These are phyloP conservation scores for Fragaria vesca DNA, from an alignment of 306 rosid genomes.

Conservation along the genomic window DNA sequence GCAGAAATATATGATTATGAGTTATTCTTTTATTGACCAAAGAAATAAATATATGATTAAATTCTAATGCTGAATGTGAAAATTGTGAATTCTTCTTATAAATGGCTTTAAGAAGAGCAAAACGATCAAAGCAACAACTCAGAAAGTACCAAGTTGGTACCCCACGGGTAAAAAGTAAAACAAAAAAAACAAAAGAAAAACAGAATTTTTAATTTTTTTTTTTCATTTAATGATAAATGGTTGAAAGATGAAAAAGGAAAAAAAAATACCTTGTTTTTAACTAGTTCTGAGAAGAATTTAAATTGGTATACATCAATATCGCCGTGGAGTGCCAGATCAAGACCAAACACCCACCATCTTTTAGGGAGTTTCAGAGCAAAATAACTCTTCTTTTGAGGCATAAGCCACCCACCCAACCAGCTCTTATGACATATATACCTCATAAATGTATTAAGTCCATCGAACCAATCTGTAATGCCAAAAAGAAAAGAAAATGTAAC, in stretches of 20 bases:
- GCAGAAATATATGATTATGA: background rate
- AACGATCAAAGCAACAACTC: conserved; percentile 2
- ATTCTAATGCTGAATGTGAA: background rate
- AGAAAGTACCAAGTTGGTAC: background rate
- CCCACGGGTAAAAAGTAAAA: background rate
- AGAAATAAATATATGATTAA: background rate
- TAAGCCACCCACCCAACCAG: conserved; percentile 99
- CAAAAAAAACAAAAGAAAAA: background rate
- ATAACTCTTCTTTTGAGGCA: conserved; percentile 97
- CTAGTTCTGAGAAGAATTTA: conserved; percentile 83
- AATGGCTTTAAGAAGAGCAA: too few relatives aligned
- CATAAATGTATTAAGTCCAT: conserved; percentile 96
- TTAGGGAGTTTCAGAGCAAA: conserved; percentile 95
- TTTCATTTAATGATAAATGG: background rate
- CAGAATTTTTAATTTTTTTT: too few relatives aligned
- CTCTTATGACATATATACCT: conserved; percentile 87
- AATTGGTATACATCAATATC: conserved; percentile 98
- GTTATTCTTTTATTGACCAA: background rate
- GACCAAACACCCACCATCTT: conserved; percentile 97
- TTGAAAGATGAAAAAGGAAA: conserved; percentile 10
- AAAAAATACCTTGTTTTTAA: conserved; percentile 64
- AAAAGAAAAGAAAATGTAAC: conserved; percentile 12
- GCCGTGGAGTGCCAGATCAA: conserved; percentile 87
- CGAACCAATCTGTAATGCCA: conserved; percentile 84
- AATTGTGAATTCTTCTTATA: background rate